A percentile compares a stretch with the other conserved stretches of the same genome.
These are phyloP conservation scores for Anisodus acutangulus DNA, from an alignment of 257 asterid species.

Conservation along the genomic window DNA sequence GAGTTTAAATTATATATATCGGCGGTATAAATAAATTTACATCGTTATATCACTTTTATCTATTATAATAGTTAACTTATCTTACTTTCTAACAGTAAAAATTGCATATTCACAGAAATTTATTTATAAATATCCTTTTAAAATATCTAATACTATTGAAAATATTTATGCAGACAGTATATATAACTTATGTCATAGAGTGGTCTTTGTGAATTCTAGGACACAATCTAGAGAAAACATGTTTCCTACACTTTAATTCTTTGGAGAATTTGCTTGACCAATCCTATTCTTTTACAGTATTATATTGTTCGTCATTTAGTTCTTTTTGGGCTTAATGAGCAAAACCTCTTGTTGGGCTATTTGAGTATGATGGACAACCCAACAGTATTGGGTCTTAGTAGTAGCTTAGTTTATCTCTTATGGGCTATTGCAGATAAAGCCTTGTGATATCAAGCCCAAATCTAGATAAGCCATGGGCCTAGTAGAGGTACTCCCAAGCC, in stretches of 20 bases:
- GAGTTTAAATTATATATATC: too few relatives aligned
- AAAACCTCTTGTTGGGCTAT: background rate
- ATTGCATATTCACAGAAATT: too few relatives aligned
- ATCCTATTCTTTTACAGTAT: background rate
- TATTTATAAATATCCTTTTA: too few relatives aligned
- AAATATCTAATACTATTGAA: too few relatives aligned
- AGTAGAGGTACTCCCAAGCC: background rate
- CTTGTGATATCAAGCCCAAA: background rate
- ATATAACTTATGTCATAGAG: background rate
- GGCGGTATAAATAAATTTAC: too few relatives aligned
- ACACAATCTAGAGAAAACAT: background rate
- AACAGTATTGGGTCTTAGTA: background rate
- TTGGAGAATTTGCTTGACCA: background rate
- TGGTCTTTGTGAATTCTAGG: conserved; percentile 9
- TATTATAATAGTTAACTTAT: too few relatives aligned
- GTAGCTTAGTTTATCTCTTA: background rate
- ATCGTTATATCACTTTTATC: too few relatives aligned
- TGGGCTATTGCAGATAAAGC: background rate
- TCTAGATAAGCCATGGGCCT: background rate
- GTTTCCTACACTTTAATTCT: background rate
- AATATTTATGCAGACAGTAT: too few relatives aligned
- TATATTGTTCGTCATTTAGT: background rate
- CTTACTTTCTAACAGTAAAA: background rate
- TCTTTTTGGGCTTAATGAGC: background rate
- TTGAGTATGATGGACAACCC: too few relatives aligned